Percentiles rank a stretch among this genome's conserved stretches.
phyloP scores from a whole-genome alignment of 2,329 filamentous ascomycete species.

The Fusarium floridanum region DNA sequence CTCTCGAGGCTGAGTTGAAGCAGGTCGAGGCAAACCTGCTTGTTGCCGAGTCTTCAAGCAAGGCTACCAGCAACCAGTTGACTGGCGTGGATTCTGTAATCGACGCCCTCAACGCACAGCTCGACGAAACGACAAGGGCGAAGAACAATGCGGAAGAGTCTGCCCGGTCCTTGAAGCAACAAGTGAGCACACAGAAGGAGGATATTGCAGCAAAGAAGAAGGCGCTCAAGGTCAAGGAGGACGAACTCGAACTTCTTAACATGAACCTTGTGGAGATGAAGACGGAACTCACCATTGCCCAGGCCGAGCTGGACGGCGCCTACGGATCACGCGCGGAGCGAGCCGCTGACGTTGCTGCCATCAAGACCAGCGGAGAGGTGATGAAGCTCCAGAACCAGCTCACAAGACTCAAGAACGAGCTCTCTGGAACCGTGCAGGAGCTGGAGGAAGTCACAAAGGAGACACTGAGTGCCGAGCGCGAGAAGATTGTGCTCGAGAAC shows the following conservation, averaged over 20 bases:
- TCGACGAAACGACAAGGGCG: constrained; percentile 48
- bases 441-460: constrained; percentile 67
- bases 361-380: constrained; percentile 62
- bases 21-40: constrained; percentile 43
- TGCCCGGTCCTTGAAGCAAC: constrained; percentile 44
- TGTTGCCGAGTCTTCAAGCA: constrained; percentile 54
- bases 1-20: constrained; percentile 55
- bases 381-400: constrained; percentile 62
- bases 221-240: constrained; percentile 62
- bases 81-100: constrained; percentile 49
- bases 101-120: constrained; percentile 43
- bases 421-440: constrained; percentile 64
- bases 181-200: constrained; percentile 37
- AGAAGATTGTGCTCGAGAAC: constrained; percentile 59
- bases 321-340: constrained; percentile 71
- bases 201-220: constrained; percentile 54
- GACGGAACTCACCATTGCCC: constrained; percentile 71
- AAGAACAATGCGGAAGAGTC: constrained; percentile 47
- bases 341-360: constrained; percentile 68
- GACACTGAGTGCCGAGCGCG: constrained; percentile 63
- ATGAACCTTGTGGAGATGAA: constrained; percentile 69
- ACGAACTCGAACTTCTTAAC: constrained; percentile 64
- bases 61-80: constrained; percentile 52
- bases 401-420: constrained; percentile 63
- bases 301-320: constrained; percentile 72